These are phyloP conservation scores for Solioccasus polychromus DNA, from an alignment of 768 basidiomycete species.

Conservation along the genomic window DNA sequence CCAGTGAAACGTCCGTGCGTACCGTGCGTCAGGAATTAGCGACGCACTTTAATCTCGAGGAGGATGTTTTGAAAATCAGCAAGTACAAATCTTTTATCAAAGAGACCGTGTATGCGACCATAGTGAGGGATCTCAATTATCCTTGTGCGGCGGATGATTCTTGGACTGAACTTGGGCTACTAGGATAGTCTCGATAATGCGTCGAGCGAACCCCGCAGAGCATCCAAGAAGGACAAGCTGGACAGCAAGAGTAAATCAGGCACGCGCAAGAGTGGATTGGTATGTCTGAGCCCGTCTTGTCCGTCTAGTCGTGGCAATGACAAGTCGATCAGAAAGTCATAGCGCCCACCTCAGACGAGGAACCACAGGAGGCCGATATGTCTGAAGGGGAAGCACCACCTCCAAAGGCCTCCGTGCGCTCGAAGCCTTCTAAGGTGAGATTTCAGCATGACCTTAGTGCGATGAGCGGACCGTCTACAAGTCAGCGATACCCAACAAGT, in stretches of 20 bases:
- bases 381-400: conserved; percentile 3
- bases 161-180: not conserved
- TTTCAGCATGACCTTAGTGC: not conserved
- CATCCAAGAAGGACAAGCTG: conserved; percentile 10
- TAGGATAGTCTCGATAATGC: conserved; percentile 11
- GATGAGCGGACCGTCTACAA: conserved; percentile 2
- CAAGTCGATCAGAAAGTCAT: not conserved
- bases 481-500: conserved; percentile 7
- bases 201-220: conserved; percentile 3
- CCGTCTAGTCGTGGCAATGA: not conserved
- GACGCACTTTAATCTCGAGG: conserved; percentile 40
- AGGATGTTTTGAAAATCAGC: conserved; percentile 40
- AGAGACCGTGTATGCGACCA: conserved; percentile 13
- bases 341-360: not conserved
- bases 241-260: not conserved
- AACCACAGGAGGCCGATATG: not conserved
- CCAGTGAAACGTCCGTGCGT: conserved; percentile 41
- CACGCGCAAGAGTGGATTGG: conserved; percentile 12
- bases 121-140: conserved; percentile 6
- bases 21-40: conserved; percentile 53
- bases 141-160: not conserved
- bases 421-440: conserved; percentile 12
- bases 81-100: conserved; percentile 50
- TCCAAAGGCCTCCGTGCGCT: conserved; percentile 9
- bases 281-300: conserved; percentile 2